A percentile compares a stretch with the other conserved stretches of the same genome.
phyloP scores from a whole-genome alignment of 345 rosid genomes.

The Murraya koenigii region DNA sequence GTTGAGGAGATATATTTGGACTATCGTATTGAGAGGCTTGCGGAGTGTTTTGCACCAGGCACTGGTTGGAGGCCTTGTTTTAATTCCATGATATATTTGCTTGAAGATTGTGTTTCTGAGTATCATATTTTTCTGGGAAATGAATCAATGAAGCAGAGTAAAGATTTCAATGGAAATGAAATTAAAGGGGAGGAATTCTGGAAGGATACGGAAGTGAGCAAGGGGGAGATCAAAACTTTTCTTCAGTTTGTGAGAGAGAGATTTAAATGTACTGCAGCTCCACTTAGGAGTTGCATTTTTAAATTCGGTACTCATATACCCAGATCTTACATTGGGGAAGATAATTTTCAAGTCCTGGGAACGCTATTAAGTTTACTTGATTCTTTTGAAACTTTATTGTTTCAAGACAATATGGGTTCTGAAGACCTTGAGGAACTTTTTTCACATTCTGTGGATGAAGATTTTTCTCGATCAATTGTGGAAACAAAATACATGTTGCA shows the following conservation, averaged over 20 bases:
- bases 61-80: background rate
- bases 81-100: background rate
- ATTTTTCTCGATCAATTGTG: background rate
- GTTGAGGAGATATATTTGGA: background rate
- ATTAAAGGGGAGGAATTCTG: background rate
- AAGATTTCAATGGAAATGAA: background rate
- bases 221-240: background rate
- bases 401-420: background rate
- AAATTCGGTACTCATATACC: constrained; percentile 34
- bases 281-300: constrained; percentile 23
- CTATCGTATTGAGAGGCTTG: background rate
- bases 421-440: background rate
- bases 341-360: background rate
- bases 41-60: background rate
- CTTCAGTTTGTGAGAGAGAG: constrained; percentile 22
- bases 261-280: constrained; percentile 7
- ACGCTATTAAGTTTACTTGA: background rate
- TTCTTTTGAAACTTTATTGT: background rate
- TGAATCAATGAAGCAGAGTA: background rate
- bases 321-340: constrained; percentile 14
- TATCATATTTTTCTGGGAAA: background rate
- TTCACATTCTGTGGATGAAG: background rate
- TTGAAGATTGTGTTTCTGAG: background rate
- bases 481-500: background rate
- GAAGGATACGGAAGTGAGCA: background rate